Conservation (phyloP, 2,329 filamentous ascomycete species). For the Coniochaeta sp. region DNA sequence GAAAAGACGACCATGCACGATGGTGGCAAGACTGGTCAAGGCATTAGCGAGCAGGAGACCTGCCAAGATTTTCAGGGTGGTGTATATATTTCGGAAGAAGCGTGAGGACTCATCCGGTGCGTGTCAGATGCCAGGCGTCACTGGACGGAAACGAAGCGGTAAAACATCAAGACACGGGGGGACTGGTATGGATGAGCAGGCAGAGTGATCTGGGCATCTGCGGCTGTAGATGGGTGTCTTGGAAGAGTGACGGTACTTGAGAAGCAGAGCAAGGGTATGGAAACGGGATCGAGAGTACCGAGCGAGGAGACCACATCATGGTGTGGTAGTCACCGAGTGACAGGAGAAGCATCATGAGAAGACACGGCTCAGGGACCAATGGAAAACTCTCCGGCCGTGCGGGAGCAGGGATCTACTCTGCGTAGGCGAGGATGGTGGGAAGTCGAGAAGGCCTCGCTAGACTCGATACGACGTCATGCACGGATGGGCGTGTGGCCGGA, state of each 20-base stretch:
- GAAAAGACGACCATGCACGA: conserved; percentile 5
- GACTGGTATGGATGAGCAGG: background rate
- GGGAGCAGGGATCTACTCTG: conserved; percentile 5
- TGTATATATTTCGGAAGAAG: conserved; percentile 26
- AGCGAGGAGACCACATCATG: background rate
- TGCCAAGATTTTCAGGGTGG: conserved; percentile 23
- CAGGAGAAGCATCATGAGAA: background rate
- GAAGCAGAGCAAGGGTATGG: background rate
- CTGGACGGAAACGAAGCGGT: conserved; percentile 20
- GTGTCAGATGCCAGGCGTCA: conserved; percentile 29
- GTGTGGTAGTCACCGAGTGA: background rate
- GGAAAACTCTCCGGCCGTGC: background rate
- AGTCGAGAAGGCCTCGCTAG: conserved; percentile 8
- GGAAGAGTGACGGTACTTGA: background rate
- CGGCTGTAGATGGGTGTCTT: background rate
- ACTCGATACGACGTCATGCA: conserved; percentile 14
- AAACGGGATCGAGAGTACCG: conserved; percentile 4
- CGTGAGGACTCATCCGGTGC: conserved; percentile 29
- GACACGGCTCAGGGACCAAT: background rate
- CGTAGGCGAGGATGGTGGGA: conserved; percentile 3
- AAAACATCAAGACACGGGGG: conserved; percentile 19
- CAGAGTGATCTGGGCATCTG: background rate
- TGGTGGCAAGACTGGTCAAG: conserved; percentile 7
- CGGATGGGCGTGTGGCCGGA: conserved; percentile 18
- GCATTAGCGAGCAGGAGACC: conserved; percentile 17